Conservation (phyloP, 257 asterid genomes). For the Orobanche coerulescens region DNA sequence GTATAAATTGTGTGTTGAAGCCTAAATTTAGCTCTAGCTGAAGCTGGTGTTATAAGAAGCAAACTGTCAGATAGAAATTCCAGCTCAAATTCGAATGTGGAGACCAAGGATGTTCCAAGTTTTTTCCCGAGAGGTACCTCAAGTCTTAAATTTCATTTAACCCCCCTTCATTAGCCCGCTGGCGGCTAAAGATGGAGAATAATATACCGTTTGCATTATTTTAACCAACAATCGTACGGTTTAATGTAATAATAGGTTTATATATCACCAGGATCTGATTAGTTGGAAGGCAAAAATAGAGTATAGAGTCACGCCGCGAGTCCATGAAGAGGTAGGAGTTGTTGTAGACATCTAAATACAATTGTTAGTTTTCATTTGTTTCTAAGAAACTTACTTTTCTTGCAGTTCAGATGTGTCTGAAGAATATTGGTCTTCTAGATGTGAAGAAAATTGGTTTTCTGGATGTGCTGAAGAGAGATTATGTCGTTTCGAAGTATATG, state of each 20-base stretch:
- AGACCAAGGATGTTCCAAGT: slow-evolving; percentile 30
- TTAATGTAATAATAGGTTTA: slow-evolving; percentile 44
- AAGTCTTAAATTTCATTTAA: slow-evolving; percentile 2
- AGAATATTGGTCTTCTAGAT: slow-evolving; percentile 77
- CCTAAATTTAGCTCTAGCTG: slow-evolving; percentile 65
- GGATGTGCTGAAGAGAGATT: no score
- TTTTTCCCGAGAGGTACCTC: slow-evolving; percentile 71
- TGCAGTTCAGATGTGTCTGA: slow-evolving; percentile 97
- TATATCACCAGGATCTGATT: slow-evolving; percentile 75
- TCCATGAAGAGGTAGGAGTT: slow-evolving; percentile 54
- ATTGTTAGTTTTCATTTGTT: no score
- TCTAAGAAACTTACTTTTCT: slow-evolving; percentile 53
- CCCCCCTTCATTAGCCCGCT: not conserved
- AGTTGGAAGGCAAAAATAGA: slow-evolving; percentile 86
- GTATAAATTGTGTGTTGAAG: slow-evolving; percentile 18
- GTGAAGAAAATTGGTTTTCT: slow-evolving; percentile 54
- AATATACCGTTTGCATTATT: not conserved
- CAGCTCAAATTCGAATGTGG: slow-evolving; percentile 21
- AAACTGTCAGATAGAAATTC: slow-evolving; percentile 40
- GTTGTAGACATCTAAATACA: not conserved
- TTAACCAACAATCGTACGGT: slow-evolving; percentile 11
- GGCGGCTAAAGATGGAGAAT: not conserved
- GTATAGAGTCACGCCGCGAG: slow-evolving; percentile 46
- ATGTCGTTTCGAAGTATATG: no score
- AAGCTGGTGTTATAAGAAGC: slow-evolving; percentile 81